Base-by-base conservation (phyloP, 1,284 basidiomycete genomes). In the Tilletiaria anomala region DNA sequence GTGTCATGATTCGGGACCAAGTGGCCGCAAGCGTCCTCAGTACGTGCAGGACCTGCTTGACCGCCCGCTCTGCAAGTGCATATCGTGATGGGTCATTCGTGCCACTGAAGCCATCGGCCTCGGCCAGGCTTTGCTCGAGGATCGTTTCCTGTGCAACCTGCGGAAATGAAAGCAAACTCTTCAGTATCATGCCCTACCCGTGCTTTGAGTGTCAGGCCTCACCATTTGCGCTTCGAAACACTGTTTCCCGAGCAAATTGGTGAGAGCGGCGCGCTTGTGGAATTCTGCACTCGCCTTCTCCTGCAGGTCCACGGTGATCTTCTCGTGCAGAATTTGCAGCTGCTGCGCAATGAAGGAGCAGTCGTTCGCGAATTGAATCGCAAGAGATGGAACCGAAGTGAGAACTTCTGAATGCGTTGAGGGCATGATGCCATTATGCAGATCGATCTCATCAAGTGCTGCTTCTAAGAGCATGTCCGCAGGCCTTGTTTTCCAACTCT, bases 321-420 rank as follows among this genome's bases (percentile, higher is more conserved):
- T 1, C 21, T 20, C 10, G 4, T n/a, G 68, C 43, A 61, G 66
- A 42, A 71, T 73, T 50, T 79, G 79, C 4, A 70, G 54, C 32
- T 66, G 55, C 4, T 58, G 50, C 0, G 72, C 68, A 11, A 94
- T 70, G 65, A 81, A 87, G 19, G 75, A 62, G 53, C 80, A 86
- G 52, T 93, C 84, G 66, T 96, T 96, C 19, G 82, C 78, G 61
- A 84, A 83, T 39, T 80, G 77, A 74, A 94, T 80, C 1, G 76
- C 72, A 20, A 75, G 69, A 12, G 77, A 75, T 5, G 80, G 72
- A 0, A 76, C 73, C 23, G 73, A 69, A 11, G 69, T 58, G 26
- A 85, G 68, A 20, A 73, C 70, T 18, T 70, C 59, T 1, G 72
- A 69, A 50, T 79, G 79, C 32, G 74, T 73, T 5, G 81, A 75